Percentiles rank a stretch among this genome's conserved stretches.
Evolutionary conservation across 306 rosid species (phyloP).

Genomic region (Trichosanthes cucumerina): DNA sequence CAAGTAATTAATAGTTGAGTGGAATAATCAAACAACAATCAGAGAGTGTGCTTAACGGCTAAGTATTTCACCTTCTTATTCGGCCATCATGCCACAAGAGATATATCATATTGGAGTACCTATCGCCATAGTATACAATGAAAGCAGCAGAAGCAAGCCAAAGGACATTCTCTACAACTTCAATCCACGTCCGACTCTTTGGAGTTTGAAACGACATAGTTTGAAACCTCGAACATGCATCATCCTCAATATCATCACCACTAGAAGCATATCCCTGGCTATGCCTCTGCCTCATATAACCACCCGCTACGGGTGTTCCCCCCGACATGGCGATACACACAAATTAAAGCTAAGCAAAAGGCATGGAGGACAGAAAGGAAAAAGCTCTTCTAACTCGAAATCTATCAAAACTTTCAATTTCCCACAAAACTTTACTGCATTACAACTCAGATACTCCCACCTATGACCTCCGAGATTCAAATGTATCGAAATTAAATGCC

Average conservation of each 20-base stretch:
- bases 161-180: slow-evolving; percentile 59
- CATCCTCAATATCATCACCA: slow-evolving; percentile 96
- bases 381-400: slow-evolving; percentile 20
- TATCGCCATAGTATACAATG: slow-evolving; percentile 75
- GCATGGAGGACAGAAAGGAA: slow-evolving; percentile 17
- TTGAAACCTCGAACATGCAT: slow-evolving; percentile 71
- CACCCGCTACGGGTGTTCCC: slow-evolving; percentile 78
- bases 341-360: slow-evolving; percentile 19
- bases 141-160: slow-evolving; percentile 90
- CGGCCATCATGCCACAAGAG: slow-evolving; percentile 75
- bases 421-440: slow-evolving; percentile 2
- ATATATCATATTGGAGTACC: slow-evolving; percentile 61
- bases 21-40: not conserved
- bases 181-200: slow-evolving; percentile 49
- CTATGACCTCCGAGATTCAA: slow-evolving; percentile 7
- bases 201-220: slow-evolving; percentile 31
- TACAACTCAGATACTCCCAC: slow-evolving; percentile 1
- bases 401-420: slow-evolving; percentile 16
- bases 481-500: not conserved
- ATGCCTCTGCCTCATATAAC: slow-evolving; percentile 88
- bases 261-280: slow-evolving; percentile 91
- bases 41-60: not conserved
- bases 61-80: slow-evolving; percentile 55
- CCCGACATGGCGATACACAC: slow-evolving; percentile 61
- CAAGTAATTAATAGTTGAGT: not conserved